Evolutionary conservation across 768 basidiomycete genomes (phyloP), one percentile per base, ranked within the genome.

Genomic region (Suillus alpinus): DNA sequence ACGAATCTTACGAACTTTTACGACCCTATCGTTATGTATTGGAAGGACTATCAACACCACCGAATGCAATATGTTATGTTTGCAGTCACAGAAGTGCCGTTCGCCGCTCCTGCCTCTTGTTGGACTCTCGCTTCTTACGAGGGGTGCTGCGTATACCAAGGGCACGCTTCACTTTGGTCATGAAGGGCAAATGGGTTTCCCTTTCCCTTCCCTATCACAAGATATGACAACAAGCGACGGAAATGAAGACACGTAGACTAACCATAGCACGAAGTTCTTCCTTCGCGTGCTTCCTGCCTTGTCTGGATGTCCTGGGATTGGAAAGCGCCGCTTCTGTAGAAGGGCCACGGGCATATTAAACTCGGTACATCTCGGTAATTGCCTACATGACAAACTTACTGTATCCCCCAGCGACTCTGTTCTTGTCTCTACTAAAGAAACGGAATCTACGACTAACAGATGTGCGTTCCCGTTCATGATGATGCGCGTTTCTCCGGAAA

Each of bases 141-240:
- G 79, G 77, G 12, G 78, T 77, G 56, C 78, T 80, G 13, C 77
- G 77, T 44, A 84, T 82, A 7, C 83, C 84, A n/a, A 85, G 67
- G 0, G 79, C 71, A 34, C 79, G 80, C 65, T 80, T 83, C 65
- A 85, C 70, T 67, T 75, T 81, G 47, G 81, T 82, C 80, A 82
- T 77, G 58, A 85, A 67, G 16, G 81, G 73, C 44, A 84, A 79
- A 67, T 82, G 80, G 18, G 79, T 66, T 65, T 73, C 71, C 36
- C 63, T 60, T 16, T 46, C 75, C 43, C 76, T 76, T 55, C 82
- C 81, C 81, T 84, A 65, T 36, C 56, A 56, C 63, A 59, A 58
- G 58, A 59, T 7, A 57, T 47, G 36, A 14, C 41, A 56, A 58
- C 14, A 40, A 31, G 52, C 36, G 43, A 57, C 36, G 52, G 56